Evolutionary conservation across 1,284 basidiomycete species (phyloP), one percentile per base, ranked within the genome.

Genomic region (Dichomitus squalens): DNA sequence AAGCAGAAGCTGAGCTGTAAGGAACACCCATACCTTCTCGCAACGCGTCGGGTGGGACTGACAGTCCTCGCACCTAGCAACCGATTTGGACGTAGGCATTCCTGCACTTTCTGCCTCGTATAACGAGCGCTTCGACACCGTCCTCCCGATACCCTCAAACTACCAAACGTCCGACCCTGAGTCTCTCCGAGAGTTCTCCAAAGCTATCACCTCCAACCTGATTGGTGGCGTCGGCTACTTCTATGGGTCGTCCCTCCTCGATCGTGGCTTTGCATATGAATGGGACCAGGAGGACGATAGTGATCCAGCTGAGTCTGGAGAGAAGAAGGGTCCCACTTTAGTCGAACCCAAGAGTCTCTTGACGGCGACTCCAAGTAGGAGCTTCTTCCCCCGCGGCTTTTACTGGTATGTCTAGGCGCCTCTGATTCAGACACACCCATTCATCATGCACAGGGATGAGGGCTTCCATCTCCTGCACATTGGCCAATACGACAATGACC

Each of bases 301-400:
- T 18, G 73, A 70, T 9, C 68, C 67, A 18, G 72, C 71, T 16
- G 75, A 75, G 29, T 73, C 75, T 40, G 77, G 76, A 20, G 77
- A 76, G 8, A 74, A 70, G 33, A 75, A 75, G 25, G 88, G 87
- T 18, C 83, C 92, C 4, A 81, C 79, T 51, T 67, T 93, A 57
- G 92, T 90, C 6, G 86, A 91, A 46, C 86, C 90, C 7, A 85
- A 79, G 55, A 83, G 85, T 27, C 76, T 98, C n/a, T 76, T 96
- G 61, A 96, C 95, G 6, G 95, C 93, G 0, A 98, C 95, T 0
- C 95, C 95, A 1, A 95, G 93, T 70, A 83, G 96, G 48, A 95
- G 92, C 65, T 96, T 97, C 78, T 98, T 98, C 79, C 95, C 95
- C 1, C 82, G 95, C 71, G 95, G 95, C 21, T 98, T 98, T 72